phyloP scores from a whole-genome alignment of 169 alveolate genomes.

The Plasmodium vinckei region DNA sequence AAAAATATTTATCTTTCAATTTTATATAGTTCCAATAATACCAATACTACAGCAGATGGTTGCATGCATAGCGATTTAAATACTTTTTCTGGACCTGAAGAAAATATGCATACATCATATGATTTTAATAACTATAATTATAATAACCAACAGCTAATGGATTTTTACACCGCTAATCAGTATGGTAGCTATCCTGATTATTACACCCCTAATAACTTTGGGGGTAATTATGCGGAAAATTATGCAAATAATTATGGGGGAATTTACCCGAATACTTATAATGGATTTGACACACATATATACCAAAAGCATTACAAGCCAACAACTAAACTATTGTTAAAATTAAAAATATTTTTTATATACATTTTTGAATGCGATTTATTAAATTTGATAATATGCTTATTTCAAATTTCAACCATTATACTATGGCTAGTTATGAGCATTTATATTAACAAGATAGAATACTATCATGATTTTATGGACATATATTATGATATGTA shows the following conservation, averaged over 20 bases:
- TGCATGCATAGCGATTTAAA: neutral
- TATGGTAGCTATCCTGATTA: neutral
- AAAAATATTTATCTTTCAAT: conserved; percentile 18
- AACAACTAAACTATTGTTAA: neutral
- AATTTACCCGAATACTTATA: neutral
- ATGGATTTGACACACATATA: no score
- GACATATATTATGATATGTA: conserved; percentile 25
- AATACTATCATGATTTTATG: neutral
- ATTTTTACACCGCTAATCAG: neutral
- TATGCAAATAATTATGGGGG: neutral
- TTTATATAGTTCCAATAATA: neutral
- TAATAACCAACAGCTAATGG: neutral
- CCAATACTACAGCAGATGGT: neutral
- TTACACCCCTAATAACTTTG: neutral
- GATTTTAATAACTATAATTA: neutral
- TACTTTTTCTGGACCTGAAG: neutral
- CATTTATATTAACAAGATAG: conserved; percentile 46
- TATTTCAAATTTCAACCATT: conserved; percentile 12
- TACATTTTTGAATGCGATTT: conserved; percentile 43
- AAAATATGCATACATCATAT: neutral
- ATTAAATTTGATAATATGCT: conserved; percentile 34
- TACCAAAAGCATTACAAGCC: neutral
- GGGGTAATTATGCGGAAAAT: neutral
- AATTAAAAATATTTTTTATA: conserved; percentile 33
- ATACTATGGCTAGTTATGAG: conserved; percentile 44